Conservation (phyloP, 78 protist genomes). For the Blattamonas nauphoetae region DNA sequence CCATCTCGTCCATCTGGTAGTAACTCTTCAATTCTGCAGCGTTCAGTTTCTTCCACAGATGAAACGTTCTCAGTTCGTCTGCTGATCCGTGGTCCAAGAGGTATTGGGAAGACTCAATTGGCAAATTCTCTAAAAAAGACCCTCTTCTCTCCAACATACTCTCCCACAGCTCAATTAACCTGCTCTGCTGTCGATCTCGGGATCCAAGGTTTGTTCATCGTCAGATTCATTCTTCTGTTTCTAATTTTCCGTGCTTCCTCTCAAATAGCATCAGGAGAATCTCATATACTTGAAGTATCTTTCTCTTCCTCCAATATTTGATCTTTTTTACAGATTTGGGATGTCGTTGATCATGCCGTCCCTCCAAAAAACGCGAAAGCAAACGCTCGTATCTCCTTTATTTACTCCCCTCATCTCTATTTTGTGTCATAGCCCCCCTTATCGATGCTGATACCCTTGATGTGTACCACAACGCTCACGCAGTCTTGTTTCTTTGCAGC, state of each 20-base stretch:
- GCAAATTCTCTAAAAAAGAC: background rate
- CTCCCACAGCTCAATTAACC: background rate
- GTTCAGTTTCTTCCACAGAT: background rate
- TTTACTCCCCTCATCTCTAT: too few relatives aligned
- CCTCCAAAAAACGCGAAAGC: background rate
- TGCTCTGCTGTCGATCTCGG: too few relatives aligned
- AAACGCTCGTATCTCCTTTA: background rate
- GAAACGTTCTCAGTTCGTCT: background rate
- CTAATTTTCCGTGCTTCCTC: too few relatives aligned
- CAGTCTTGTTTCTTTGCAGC: background rate
- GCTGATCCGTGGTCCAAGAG: background rate
- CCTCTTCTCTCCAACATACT: background rate
- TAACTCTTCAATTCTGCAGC: background rate
- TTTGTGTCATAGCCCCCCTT: background rate
- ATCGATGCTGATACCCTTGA: background rate
- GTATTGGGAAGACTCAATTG: background rate
- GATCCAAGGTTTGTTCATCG: too few relatives aligned
- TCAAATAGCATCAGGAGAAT: too few relatives aligned
- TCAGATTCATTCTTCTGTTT: too few relatives aligned
- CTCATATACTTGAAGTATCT: too few relatives aligned
- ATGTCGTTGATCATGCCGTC: background rate
- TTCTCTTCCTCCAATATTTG: too few relatives aligned
- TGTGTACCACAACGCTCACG: background rate
- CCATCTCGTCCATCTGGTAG: background rate
- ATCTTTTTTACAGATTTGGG: background rate